Base-by-base conservation (phyloP, 805 yeast genomes). In the Deakozyma indianensis region DNA sequence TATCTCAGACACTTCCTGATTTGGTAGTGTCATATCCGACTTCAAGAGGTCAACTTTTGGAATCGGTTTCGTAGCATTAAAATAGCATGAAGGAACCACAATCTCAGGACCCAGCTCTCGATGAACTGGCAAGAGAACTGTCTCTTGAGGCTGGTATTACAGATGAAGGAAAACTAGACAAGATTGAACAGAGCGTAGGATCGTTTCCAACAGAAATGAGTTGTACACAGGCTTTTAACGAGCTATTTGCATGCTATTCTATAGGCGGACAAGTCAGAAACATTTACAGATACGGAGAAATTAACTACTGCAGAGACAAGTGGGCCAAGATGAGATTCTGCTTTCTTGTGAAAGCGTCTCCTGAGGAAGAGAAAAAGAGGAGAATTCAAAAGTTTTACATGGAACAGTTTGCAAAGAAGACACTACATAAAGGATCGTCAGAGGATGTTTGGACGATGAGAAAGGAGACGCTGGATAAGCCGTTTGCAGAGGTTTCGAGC, bases 241-340 rank as follows among this genome's bases (percentile, higher is more conserved):
- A 86, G 56, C 67, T 88, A 21, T 71, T 87, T 41, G 79, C 76
- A 42, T 90, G 97, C 60, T 86, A 83, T 64, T 83, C 96, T 0
- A 58, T 88, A 2, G 96, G 95, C 2, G 96, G 96, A 0, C 96
- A 88, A 58, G 65, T 84, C 20, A 74, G 94, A 49, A 74, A 82
- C 62, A 82, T 83, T 56, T 90, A 88, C 59, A 68, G 96, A 45
- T 82, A 77, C 57, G 96, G 96, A 2, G 76, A 78, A 40, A 71
- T 85, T 54, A 77, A 79, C 43, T 67, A 75, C 49, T 90, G 97
- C 62, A 71, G 70, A 41, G 72, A 71, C 43, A 83, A 83, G 55
- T 69, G 83, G 44, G 77, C 73, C 22, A 85, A 86, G 64, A 69
- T 87, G 55, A 80, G 81, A 70, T 90, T 90, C 61, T 87, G 96